phyloP scores from a whole-genome alignment of 1,139 yeast species.

The Candida sanyaensis region DNA sequence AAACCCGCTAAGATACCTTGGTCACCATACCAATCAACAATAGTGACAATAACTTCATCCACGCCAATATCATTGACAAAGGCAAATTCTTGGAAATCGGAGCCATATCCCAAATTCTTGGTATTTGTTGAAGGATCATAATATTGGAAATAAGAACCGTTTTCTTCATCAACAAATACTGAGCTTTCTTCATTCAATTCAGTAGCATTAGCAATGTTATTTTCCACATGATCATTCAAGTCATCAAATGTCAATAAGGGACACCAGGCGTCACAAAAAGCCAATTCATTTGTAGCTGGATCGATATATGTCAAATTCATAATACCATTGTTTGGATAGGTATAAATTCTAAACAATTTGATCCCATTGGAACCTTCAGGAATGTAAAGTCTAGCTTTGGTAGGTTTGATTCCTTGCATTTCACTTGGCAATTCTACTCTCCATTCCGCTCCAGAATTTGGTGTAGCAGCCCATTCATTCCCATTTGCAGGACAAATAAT shows the following conservation, averaged over 20 bases:
- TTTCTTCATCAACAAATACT: constrained; percentile 31
- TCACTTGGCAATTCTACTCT: constrained; percentile 59
- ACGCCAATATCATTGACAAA: constrained; percentile 74
- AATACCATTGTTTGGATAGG: constrained; percentile 83
- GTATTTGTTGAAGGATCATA: constrained; percentile 41
- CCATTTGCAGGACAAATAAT: constrained; percentile 58
- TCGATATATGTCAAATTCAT: constrained; percentile 89
- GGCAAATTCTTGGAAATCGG: constrained; percentile 73
- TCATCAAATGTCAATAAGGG: constrained; percentile 51
- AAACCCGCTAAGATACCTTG: constrained; percentile 73
- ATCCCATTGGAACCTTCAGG: constrained; percentile 57
- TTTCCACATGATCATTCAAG: constrained; percentile 24
- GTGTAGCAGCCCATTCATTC: constrained; percentile 59
- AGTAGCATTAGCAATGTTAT: constrained; percentile 21
- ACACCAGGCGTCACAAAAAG: constrained; percentile 85
- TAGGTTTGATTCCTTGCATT: constrained; percentile 58
- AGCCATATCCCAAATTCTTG: constrained; percentile 50
- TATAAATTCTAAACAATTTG: constrained; percentile 67
- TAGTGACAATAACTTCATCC: constrained; percentile 61
- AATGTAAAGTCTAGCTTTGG: constrained; percentile 73
- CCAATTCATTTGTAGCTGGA: constrained; percentile 57
- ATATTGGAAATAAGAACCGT: constrained; percentile 41
- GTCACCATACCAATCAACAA: constrained; percentile 69
- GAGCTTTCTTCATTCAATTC: constrained; percentile 23
- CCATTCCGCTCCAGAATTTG: constrained; percentile 66